phyloP scores from a whole-genome alignment of 495 filamentous ascomycete genomes.

The Pseudoneurospora amorphoporcata region DNA sequence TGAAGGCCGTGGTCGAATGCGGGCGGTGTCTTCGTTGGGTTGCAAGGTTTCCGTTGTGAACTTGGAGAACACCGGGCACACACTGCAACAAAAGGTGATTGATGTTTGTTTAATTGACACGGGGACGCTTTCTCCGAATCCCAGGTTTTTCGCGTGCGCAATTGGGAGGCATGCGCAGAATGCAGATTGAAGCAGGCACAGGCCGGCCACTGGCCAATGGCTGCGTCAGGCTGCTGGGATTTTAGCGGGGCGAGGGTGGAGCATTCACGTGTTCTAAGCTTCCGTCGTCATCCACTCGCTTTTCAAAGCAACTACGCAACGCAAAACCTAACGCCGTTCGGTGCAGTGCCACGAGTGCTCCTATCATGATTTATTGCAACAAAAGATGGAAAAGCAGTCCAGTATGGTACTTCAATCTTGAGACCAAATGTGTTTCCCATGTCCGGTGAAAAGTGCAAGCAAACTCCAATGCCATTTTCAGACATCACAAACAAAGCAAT shows the following conservation, averaged over 20 bases:
- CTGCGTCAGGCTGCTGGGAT: neutral
- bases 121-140: slow-evolving; percentile 8
- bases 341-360: neutral
- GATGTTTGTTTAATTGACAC: slow-evolving; percentile 21
- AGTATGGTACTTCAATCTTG: neutral
- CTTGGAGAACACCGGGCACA: neutral
- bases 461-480: neutral
- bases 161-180: slow-evolving; percentile 16
- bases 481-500: neutral
- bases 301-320: neutral
- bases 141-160: slow-evolving; percentile 20
- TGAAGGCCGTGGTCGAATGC: neutral
- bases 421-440: neutral
- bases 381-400: neutral
- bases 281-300: slow-evolving; percentile 4
- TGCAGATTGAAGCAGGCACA: slow-evolving; percentile 11
- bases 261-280: slow-evolving; percentile 9
- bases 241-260: slow-evolving; percentile 7
- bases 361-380: neutral
- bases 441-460: neutral
- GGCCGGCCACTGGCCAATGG: slow-evolving; percentile 9
- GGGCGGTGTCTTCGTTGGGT: neutral
- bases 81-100: neutral
- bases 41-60: neutral
- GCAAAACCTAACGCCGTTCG: neutral